Base-by-base conservation (phyloP, 2,329 filamentous ascomycete genomes). In the Penicillium capsulatum region DNA sequence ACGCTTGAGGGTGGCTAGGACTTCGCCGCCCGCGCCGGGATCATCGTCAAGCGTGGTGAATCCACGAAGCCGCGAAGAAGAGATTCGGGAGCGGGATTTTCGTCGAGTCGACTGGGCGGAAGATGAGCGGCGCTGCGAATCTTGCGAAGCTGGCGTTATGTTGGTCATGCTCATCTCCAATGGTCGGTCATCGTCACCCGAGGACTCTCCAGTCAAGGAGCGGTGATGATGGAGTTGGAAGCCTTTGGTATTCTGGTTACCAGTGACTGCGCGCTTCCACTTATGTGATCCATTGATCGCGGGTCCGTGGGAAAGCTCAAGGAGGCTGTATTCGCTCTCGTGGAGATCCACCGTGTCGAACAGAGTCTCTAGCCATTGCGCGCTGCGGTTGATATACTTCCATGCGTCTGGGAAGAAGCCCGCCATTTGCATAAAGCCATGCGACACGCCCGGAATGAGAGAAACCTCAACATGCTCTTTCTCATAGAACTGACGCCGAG, bases 401-500 rank as follows among this genome's bases (percentile, higher is more conserved):
- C 89, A 94, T 1, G 86, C 90, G 7, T 92, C 87, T 0, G 89
- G 89, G 53, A 94, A 98, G 3, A 96, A 73, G 1, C 79, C 75
- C 0, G 88, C 87, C 59, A 98, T 95, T 59, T 96, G 90, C 53
- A 96, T 68, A 64, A 98, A 98, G 1, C 92, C 92, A 57, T 98
- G 92, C 3, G 83, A 89, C 34, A 95, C 87, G 0, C 91, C 90
- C 0, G 90, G 89, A 3, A 98, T 82, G 16, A 97, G 72, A 13
- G 81, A 79, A 1, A 96, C 86, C 57, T 96, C 88, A 0, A 88
- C 82, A 37, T 83, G 79, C 29, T 88, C 83, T 54, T 80, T 80
- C 51, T 86, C 84, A 41, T 85, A 73, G 51, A 89, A 91, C 7
- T 72, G 64, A 3, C 69, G 77, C 20, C 65, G 69, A 24, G 68